Conservation (phyloP, 2,329 filamentous ascomycete species). For the Cryphonectria naterciae region DNA sequence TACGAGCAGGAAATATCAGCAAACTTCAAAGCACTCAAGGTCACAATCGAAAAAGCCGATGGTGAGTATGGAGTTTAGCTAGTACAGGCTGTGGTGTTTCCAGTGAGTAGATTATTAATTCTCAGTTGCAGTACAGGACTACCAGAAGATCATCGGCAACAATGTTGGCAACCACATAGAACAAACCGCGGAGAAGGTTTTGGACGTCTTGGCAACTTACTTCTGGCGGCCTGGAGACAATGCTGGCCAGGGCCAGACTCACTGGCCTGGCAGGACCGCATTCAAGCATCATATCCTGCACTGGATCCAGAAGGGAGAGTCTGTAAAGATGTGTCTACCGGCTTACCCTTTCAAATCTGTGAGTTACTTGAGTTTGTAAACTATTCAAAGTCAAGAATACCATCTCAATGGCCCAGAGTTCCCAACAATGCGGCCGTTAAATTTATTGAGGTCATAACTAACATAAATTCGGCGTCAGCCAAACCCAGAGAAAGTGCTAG, state of each 20-base stretch:
- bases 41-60: not conserved
- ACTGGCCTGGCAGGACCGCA: not conserved
- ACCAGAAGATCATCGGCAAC: not conserved
- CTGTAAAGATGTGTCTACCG: not conserved
- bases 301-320: not conserved
- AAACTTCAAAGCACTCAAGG: not conserved
- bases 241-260: not conserved
- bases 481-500: not conserved
- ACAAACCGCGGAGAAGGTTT: not conserved
- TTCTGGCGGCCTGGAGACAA: slow-evolving; percentile 1
- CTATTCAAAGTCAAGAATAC: no score
- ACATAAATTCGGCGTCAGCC: not conserved
- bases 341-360: not conserved
- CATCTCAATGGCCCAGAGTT: no score
- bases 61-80: not conserved
- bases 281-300: not conserved
- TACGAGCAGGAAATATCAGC: not conserved
- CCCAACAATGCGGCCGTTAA: no score
- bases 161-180: not conserved
- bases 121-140: not conserved
- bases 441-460: not conserved
- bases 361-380: not conserved
- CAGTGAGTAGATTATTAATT: not conserved
- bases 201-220: slow-evolving; percentile 1
- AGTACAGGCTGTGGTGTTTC: not conserved